Base-by-base conservation (phyloP, 805 yeast species). In the Saturnispora dispora region DNA sequence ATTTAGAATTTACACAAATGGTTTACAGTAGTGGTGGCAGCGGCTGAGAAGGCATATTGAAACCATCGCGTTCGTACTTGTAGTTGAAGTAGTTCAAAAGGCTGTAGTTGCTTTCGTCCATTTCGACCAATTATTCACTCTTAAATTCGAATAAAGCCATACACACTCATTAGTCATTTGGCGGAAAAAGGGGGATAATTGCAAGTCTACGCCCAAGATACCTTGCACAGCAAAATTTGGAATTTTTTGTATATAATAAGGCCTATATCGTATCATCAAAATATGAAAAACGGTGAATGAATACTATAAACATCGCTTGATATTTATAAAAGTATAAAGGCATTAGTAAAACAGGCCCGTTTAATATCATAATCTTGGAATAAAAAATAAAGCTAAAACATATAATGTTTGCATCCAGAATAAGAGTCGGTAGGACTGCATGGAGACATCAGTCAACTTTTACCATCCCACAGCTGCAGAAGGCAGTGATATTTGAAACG, bases 401-500 rank as follows among this genome's bases (percentile, higher is more conserved):
- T 47, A 39, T 17, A 42, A 61, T 61, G 64, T 57, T 61, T 45
- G 45, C 63, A 10, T 50, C 57, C 36, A 37, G 52, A 10, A 42
- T 58, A 30, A 58, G 55, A 55, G 35, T 56, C 15, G n/a, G 52
- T 32, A 57, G 58, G 37, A 49, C 58, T 45, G 53, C 59, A 8
- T 28, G 54, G 25, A 63, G 64, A 60, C 52, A 57, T 28, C 59
- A 62, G 48, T 61, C 66, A 30, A 59, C 63, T n/a, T 55, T 59
- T 39, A 46, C 56, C 42, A 69, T 83, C 59, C 89, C 89, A 65
- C 64, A 68, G 52, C 77, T 79, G 50, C 89, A 83, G 72, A 82
- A 78, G 70, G 91, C 83, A 60, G 83, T 83, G 49, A 72, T 83
- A 63, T 82, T 83, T 67, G 83, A 82, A 67, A 78, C 76, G 62